phyloP scores from a whole-genome alignment of 2,329 filamentous ascomycete species.

The Paraphaeosphaeria minitans region DNA sequence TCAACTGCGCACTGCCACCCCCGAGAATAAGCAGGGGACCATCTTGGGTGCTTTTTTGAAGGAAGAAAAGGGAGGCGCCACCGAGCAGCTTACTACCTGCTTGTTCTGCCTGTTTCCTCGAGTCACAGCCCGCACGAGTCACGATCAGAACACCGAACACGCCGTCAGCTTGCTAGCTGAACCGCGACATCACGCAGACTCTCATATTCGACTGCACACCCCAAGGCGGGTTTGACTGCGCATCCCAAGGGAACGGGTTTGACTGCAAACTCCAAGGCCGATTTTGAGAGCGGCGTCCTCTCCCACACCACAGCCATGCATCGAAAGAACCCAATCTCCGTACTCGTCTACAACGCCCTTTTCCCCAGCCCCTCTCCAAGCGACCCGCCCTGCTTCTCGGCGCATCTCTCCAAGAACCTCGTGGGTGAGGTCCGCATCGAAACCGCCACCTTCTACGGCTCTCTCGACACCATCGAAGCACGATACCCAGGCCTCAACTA shows the following conservation, averaged over 20 bases:
- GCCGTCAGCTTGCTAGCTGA: neutral
- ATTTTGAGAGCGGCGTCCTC: neutral
- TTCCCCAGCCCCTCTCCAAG: constrained; percentile 70
- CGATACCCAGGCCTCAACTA: constrained; percentile 85
- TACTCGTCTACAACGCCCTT: constrained; percentile 75
- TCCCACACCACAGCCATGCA: constrained; percentile 62
- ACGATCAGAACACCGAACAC: neutral
- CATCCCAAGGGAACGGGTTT: neutral
- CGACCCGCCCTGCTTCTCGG: constrained; percentile 74
- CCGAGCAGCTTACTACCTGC: constrained; percentile 1
- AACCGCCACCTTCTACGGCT: constrained; percentile 78
- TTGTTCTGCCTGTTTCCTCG: constrained; percentile 1
- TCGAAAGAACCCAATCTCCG: constrained; percentile 68
- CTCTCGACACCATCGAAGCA: constrained; percentile 78
- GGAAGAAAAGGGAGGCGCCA: constrained; percentile 2
- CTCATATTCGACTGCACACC: constrained; percentile 2
- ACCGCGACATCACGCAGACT: constrained; percentile 9
- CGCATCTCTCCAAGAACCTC: constrained; percentile 71
- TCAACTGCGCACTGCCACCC: constrained; percentile 10
- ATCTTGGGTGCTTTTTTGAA: neutral
- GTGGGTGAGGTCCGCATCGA: constrained; percentile 80
- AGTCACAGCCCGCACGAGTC: constrained; percentile 3
- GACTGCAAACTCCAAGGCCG: neutral
- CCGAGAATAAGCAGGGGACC: constrained; percentile 1
- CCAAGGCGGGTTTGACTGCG: neutral